Evolutionary conservation across 1,139 yeast genomes (phyloP).

Genomic region (Candida pseudocylindracea): DNA sequence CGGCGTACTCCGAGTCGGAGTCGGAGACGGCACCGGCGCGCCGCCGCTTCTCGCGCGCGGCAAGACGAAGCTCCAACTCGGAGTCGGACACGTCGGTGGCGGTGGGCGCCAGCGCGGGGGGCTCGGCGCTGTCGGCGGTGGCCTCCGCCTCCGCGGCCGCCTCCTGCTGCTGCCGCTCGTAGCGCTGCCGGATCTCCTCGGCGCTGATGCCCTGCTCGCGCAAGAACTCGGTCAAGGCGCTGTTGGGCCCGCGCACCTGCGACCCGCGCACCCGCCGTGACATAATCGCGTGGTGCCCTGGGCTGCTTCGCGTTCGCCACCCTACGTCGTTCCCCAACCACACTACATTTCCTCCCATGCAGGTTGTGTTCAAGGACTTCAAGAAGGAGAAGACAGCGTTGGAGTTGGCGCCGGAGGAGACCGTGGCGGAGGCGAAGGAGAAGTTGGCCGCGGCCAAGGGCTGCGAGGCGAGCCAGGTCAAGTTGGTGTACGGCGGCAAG

Average conservation of each 20-base stretch:
- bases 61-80: slow-evolving; percentile 16
- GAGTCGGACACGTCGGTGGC: slow-evolving; percentile 5
- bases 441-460: slow-evolving; percentile 46
- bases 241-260: slow-evolving; percentile 53
- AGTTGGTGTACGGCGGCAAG: slow-evolving; percentile 82
- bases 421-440: slow-evolving; percentile 53
- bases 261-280: slow-evolving; percentile 8
- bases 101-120: slow-evolving; percentile 2
- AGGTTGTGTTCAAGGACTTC: slow-evolving; percentile 72
- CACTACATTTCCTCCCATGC: slow-evolving; percentile 20
- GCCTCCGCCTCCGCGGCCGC: not conserved
- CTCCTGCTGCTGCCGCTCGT: slow-evolving; percentile 6
- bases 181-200: slow-evolving; percentile 18
- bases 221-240: slow-evolving; percentile 58
- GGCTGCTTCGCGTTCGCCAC: too few relatives aligned
- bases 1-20: slow-evolving; percentile 9
- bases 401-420: slow-evolving; percentile 49
- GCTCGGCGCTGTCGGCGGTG: not conserved
- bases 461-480: slow-evolving; percentile 56
- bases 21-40: slow-evolving; percentile 11
- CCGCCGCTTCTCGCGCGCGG: slow-evolving; percentile 14
- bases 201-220: slow-evolving; percentile 76
- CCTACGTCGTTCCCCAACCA: too few relatives aligned
- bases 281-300: too few relatives aligned
- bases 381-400: slow-evolving; percentile 75